These are phyloP conservation scores for Phyllachora maydis DNA, from an alignment of 2,329 filamentous ascomycete genomes.

Conservation along the genomic window DNA sequence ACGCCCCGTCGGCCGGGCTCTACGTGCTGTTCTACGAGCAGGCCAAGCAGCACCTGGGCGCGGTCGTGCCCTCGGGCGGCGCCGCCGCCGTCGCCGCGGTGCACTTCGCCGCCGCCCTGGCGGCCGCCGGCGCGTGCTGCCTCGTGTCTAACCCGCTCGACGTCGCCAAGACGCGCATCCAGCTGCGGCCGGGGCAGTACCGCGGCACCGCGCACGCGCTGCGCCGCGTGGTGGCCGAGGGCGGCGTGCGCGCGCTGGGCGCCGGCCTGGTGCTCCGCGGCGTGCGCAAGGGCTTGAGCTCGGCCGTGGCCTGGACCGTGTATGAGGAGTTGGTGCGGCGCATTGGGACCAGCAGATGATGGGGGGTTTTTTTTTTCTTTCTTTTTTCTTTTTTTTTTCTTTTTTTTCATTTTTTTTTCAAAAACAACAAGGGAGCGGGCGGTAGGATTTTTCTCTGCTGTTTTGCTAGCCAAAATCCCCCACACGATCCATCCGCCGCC, in stretches of 20 bases:
- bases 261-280: slow-evolving; percentile 75
- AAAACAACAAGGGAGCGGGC: slow-evolving; percentile 1
- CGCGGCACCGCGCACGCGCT: slow-evolving; percentile 63
- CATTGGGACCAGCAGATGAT: slow-evolving; percentile 18
- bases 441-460: slow-evolving; percentile 1
- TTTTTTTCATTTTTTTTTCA: not conserved
- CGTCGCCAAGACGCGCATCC: slow-evolving; percentile 84
- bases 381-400: not conserved
- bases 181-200: slow-evolving; percentile 70
- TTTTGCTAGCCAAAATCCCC: too few relatives aligned
- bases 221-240: slow-evolving; percentile 59
- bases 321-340: slow-evolving; percentile 83
- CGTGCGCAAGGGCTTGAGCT: slow-evolving; percentile 78
- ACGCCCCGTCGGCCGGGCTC: slow-evolving; percentile 90
- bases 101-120: slow-evolving; percentile 68
- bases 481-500: too few relatives aligned
- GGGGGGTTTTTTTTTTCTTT: not conserved
- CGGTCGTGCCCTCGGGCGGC: slow-evolving; percentile 4
- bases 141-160: slow-evolving; percentile 92
- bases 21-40: slow-evolving; percentile 92
- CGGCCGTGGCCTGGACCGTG: slow-evolving; percentile 89
- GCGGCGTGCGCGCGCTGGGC: slow-evolving; percentile 63
- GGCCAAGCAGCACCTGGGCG: slow-evolving; percentile 42
- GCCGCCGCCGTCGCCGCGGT: slow-evolving; percentile 29
- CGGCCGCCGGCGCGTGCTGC: slow-evolving; percentile 70